A percentile compares a stretch with the other conserved stretches of the same genome.
These are phyloP conservation scores for Scytalidium sp. DNA, from an alignment of 2,329 filamentous ascomycete species.

Conservation along the genomic window DNA sequence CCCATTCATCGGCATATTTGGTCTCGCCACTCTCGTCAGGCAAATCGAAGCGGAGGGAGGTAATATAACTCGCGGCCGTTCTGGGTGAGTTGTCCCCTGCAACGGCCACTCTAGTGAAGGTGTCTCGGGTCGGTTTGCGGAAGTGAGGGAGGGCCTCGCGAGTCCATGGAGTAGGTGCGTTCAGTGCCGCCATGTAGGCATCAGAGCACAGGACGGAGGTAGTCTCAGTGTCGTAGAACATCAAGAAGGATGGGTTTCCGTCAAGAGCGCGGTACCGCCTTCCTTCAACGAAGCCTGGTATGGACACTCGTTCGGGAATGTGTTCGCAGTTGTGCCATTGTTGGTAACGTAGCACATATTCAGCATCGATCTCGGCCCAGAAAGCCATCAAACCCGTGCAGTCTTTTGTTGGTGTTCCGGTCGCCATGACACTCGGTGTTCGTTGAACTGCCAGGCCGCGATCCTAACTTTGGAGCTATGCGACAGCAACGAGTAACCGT, in stretches of 20 bases:
- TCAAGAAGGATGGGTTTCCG: not conserved
- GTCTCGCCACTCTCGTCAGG: not conserved
- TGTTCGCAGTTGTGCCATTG: not conserved
- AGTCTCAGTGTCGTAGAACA: not conserved
- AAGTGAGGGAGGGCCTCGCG: not conserved
- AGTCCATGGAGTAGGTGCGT: not conserved
- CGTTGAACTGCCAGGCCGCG: no score
- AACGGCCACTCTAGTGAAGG: not conserved
- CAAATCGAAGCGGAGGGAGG: not conserved
- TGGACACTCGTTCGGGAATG: not conserved
- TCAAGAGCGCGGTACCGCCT: not conserved
- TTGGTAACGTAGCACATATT: not conserved
- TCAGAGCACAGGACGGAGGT: not conserved
- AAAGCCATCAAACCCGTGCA: not conserved
- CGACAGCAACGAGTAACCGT: no score
- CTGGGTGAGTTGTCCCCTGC: not conserved
- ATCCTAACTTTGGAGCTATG: no score
- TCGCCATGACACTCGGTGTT: not conserved
- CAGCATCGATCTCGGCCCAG: not conserved
- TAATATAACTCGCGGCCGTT: not conserved
- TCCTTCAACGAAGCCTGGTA: not conserved
- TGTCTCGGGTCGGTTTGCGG: not conserved
- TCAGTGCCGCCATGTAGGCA: not conserved
- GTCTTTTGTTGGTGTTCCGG: not conserved
- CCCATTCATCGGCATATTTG: not conserved